Percentiles rank a stretch among this genome's conserved stretches.
Conservation (phyloP, 139 green algal species). For the Gonium pectorale region DNA sequence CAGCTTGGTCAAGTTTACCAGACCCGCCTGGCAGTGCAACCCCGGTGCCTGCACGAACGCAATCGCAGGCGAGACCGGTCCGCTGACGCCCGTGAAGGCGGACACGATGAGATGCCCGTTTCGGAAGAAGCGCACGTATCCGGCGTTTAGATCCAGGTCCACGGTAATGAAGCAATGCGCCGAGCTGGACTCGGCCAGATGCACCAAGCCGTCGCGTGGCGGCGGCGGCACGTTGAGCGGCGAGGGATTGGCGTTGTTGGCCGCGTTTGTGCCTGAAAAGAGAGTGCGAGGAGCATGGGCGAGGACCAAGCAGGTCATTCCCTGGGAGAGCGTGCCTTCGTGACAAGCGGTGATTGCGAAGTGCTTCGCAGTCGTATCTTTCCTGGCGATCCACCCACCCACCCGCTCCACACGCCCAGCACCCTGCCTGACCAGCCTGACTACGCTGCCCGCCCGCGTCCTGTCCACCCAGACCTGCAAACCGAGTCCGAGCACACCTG, state of each 20-base stretch:
- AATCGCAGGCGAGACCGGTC: slow-evolving; percentile 60
- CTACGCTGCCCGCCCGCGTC: too few species aligned
- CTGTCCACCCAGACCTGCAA: too few species aligned
- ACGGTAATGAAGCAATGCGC: slow-evolving; percentile 75
- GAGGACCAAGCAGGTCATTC: background rate
- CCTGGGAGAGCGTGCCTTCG: background rate
- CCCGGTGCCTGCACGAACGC: slow-evolving; percentile 57
- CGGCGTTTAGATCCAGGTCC: slow-evolving; percentile 67
- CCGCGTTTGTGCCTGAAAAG: slow-evolving; percentile 34
- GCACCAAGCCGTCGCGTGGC: slow-evolving; percentile 43
- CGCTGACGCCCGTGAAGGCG: slow-evolving; percentile 63
- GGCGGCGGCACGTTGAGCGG: slow-evolving; percentile 44
- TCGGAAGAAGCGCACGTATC: slow-evolving; percentile 72
- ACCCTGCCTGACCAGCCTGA: too few species aligned
- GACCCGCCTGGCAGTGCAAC: slow-evolving; percentile 51
- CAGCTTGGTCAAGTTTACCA: slow-evolving; percentile 78
- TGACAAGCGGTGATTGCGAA: too few species aligned
- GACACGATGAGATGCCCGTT: slow-evolving; percentile 69
- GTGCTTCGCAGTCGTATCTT: too few species aligned
- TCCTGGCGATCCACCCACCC: too few species aligned
- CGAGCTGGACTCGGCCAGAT: slow-evolving; percentile 57
- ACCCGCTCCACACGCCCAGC: too few species aligned
- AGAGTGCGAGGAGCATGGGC: too few species aligned
- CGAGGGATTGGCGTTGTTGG: slow-evolving; percentile 14
- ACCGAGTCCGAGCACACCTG: slow-evolving; percentile 36